A percentile compares a stretch with the other conserved stretches of the same genome.
Conservation (phyloP, 441 rosid species). For the Populus hybrid region DNA sequence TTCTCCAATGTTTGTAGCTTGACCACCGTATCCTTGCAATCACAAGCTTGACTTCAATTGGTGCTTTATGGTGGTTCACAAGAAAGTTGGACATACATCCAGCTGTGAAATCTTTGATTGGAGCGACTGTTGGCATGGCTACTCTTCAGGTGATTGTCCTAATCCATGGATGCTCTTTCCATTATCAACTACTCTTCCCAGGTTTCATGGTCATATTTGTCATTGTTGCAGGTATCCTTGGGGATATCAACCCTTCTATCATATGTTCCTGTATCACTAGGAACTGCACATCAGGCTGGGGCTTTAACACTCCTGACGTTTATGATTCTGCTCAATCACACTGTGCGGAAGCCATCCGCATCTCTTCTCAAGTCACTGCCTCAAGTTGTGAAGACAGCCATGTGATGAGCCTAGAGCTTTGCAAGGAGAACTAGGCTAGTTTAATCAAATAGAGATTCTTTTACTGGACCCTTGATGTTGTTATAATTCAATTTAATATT, state of each 20-base stretch:
- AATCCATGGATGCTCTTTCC: background rate
- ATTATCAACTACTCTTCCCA: background rate
- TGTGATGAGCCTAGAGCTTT: background rate
- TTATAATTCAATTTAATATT: background rate
- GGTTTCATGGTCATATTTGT: background rate
- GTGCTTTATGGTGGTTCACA: constrained; percentile 46
- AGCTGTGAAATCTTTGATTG: constrained; percentile 67
- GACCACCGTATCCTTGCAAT: no score
- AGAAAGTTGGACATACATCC: constrained; percentile 87
- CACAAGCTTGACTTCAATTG: constrained; percentile 29
- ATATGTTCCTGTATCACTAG: constrained; percentile 84
- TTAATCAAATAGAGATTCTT: constrained; percentile 2
- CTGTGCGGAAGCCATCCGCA: constrained; percentile 64
- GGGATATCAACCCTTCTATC: constrained; percentile 86
- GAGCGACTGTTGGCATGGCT: constrained; percentile 78
- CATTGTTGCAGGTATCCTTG: constrained; percentile 57
- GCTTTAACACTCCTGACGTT: constrained; percentile 78
- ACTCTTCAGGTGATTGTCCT: constrained; percentile 59
- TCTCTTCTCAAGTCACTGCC: constrained; percentile 78
- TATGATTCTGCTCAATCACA: constrained; percentile 75
- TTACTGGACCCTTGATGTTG: background rate
- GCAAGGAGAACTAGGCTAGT: constrained; percentile 3
- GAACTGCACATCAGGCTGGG: constrained; percentile 87
- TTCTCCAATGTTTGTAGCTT: no score
- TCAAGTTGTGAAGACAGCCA: constrained; percentile 47